Base-by-base conservation (phyloP, 2,329 filamentous ascomycete genomes). In the Ambrosiella beaveri region DNA sequence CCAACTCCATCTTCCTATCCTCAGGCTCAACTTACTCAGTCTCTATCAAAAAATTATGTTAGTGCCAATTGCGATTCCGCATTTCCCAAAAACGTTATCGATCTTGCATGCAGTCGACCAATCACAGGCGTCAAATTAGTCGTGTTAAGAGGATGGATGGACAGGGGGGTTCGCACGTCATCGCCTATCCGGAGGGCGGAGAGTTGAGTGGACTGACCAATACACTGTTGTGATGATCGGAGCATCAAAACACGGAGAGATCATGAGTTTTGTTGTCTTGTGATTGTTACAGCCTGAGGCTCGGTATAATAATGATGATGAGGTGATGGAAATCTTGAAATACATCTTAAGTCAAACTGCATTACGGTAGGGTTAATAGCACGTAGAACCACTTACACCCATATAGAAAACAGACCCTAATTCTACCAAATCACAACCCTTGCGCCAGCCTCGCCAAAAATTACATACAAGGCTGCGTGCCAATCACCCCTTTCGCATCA, bases 1-100 rank as follows among this genome's bases (percentile, higher is more conserved):
- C 17, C n/a, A 13, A 47, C 44, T 15, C n/a, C 44, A 8, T 17
- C 44, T 15, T 8, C 44, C 11, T 17, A 11, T 27, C 51, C 51
- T 11, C 17, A 39, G 12, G 36, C 39, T 37, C 38, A 17, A 5
- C 13, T 54, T 37, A 17, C 35, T 35, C 51, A 12, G 15, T 38
- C n/a, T 15, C 8, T 36, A 2, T 38, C 36, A 35, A 15, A n/a
- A n/a, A 39, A 36, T 54, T 54, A 36, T 54, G 51, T 39, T 57
- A 49, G 57, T 58, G 35, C 52, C 19, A 37, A 54, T 58, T 51
- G 38, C 57, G 57, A 57, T 8, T 39, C 38, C 49, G 51, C 49
- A 49, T 38, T 35, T 44, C 38, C 49, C 39, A 59, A 59, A 56
- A 52, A 59, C 47, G 52, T 56, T 53, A 59, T 59, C 36, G 35